These are phyloP conservation scores for Phoma herbarum DNA, from an alignment of 2,329 filamentous ascomycete genomes.

Conservation along the genomic window DNA sequence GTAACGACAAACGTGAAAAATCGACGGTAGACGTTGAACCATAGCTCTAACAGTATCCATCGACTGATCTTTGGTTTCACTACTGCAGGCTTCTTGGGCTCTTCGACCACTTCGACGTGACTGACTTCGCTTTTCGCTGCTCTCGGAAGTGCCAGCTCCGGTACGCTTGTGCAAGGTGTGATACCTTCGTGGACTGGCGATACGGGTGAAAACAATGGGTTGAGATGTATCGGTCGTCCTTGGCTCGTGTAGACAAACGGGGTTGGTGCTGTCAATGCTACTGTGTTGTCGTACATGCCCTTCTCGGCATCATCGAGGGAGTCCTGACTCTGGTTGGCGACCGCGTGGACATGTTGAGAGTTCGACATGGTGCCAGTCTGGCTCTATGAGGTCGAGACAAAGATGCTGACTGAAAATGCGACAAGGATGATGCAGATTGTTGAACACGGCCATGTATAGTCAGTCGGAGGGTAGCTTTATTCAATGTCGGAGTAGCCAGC, in stretches of 20 bases:
- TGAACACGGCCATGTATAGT: conserved; percentile 29
- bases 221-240: conserved; percentile 19
- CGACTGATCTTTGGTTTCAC: conserved; percentile 36
- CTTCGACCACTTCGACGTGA: conserved; percentile 29
- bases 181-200: conserved; percentile 48
- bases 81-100: conserved; percentile 31
- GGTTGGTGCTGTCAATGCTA: conserved; percentile 33
- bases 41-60: conserved; percentile 44
- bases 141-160: conserved; percentile 41
- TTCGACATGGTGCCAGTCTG: conserved; percentile 33
- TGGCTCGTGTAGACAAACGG: conserved; percentile 41
- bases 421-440: conserved; percentile 35
- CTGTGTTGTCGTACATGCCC: conserved; percentile 41
- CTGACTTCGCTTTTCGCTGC: conserved; percentile 28
- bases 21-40: conserved; percentile 50
- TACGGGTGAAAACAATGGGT: conserved; percentile 27
- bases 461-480: conserved; percentile 39
- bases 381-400: conserved; percentile 24
- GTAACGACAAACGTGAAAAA: conserved; percentile 46
- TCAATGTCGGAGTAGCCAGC: conserved; percentile 25
- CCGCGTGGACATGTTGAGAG: conserved; percentile 29
- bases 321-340: conserved; percentile 30
- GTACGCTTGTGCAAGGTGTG: conserved; percentile 44
- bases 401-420: conserved; percentile 28
- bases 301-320: conserved; percentile 47